These are phyloP conservation scores for Fusarium hainanense DNA, from an alignment of 2,329 filamentous ascomycete genomes.

Conservation along the genomic window DNA sequence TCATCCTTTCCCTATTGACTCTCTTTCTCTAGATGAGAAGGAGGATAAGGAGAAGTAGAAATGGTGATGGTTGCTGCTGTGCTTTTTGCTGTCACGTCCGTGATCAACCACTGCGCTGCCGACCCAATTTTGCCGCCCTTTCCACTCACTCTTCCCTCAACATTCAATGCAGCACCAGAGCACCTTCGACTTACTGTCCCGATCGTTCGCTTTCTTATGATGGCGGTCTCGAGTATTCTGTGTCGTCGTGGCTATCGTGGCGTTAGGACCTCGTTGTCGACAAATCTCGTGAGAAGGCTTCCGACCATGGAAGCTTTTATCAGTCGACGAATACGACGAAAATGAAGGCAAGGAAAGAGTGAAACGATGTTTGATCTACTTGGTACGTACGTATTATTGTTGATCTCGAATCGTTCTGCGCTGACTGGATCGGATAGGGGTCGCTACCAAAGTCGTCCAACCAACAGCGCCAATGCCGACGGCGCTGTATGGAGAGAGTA, in stretches of 20 bases:
- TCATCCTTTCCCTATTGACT: neutral
- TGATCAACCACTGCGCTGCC: neutral
- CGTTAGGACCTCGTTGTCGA: neutral
- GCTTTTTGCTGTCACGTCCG: neutral
- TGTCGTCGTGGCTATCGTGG: neutral
- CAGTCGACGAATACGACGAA: neutral
- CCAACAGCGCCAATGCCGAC: neutral
- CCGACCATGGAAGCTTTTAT: neutral
- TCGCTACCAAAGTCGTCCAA: neutral
- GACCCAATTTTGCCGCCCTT: neutral
- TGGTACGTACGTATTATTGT: neutral
- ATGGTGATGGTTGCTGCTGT: neutral
- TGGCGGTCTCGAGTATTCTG: neutral
- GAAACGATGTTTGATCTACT: rapidly evolving
- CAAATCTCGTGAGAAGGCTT: neutral
- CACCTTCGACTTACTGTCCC: rapidly evolving
- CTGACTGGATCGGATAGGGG: conserved; percentile 15
- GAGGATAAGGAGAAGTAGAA: neutral
- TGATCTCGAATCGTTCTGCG: neutral
- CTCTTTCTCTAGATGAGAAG: neutral
- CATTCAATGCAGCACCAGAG: neutral
- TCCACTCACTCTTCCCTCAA: neutral
- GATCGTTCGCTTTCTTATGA: neutral
- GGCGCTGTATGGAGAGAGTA: neutral
- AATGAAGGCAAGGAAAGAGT: rapidly evolving